Percentiles rank a stretch among this genome's conserved stretches.
phyloP scores from a whole-genome alignment of 83 land plant species.

The Larix sibirica region DNA sequence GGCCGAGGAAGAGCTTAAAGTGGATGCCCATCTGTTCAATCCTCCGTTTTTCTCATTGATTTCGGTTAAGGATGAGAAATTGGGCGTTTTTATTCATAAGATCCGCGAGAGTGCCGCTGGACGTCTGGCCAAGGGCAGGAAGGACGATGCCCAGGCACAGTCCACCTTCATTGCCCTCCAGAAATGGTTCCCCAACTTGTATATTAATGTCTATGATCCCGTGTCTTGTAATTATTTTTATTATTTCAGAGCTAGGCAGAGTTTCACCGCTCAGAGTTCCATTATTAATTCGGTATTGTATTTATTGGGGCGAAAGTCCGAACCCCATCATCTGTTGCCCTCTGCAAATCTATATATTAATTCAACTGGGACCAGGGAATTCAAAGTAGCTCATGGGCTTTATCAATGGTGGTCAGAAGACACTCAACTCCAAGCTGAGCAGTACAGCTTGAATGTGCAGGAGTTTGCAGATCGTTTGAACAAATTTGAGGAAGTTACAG shows the following conservation, averaged over 20 bases:
- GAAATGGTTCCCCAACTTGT: constrained; percentile 18
- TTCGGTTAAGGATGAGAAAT: background rate
- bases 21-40: constrained; percentile 12
- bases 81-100: background rate
- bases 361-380: background rate
- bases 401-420: constrained; percentile 24
- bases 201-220: constrained; percentile 12
- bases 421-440: background rate
- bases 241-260: constrained; percentile 3
- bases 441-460: background rate
- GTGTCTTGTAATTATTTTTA: background rate
- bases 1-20: background rate
- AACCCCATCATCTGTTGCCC: constrained; percentile 9
- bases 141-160: background rate
- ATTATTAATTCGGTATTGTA: background rate
- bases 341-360: constrained; percentile 6
- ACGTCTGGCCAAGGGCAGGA: background rate
- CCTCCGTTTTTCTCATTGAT: constrained; percentile 12
- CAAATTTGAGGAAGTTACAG: background rate
- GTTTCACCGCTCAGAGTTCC: background rate
- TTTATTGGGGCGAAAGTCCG: background rate
- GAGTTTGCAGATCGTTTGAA: constrained; percentile 1
- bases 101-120: background rate
- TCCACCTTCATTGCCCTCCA: constrained; percentile 10
- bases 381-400: background rate